Percentiles rank a stretch among this genome's conserved stretches.
Evolutionary conservation across 371 early-diverging fungal genomes (phyloP).

Genomic region (Enteropsectra breve): DNA sequence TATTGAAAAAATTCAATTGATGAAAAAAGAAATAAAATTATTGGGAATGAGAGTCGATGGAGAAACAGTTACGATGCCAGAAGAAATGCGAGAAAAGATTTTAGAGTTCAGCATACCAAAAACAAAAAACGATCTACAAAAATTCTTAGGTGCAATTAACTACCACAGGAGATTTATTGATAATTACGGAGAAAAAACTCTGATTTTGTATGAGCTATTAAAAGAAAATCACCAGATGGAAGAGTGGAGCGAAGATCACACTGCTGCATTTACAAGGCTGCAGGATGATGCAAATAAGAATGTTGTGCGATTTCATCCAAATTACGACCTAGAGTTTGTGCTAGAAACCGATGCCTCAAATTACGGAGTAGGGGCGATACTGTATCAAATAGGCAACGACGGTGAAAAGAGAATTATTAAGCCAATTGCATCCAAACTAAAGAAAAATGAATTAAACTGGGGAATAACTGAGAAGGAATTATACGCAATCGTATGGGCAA

Average conservation of each 20-base stretch:
- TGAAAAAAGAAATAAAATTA: constrained; percentile 23
- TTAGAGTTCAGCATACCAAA: constrained; percentile 5
- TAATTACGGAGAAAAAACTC: constrained; percentile 6
- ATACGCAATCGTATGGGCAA: constrained; percentile 27
- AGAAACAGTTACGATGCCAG: constrained; percentile 1
- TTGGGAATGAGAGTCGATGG: constrained; percentile 22
- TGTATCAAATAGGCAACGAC: constrained; percentile 28
- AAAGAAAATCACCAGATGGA: constrained; percentile 6
- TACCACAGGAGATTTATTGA: constrained; percentile 15
- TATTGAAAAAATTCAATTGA: constrained; percentile 26
- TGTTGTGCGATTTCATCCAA: constrained; percentile 15
- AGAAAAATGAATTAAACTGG: constrained; percentile 22
- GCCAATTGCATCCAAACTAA: constrained; percentile 29
- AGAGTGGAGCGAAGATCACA: constrained; percentile 19
- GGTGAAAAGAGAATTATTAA: constrained; percentile 10
- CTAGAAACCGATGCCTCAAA: constrained; percentile 43
- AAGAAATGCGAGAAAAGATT: constrained; percentile 22
- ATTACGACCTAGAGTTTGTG: constrained; percentile 25
- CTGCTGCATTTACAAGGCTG: not conserved
- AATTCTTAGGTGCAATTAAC: constrained; percentile 13
- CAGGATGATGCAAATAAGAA: constrained; percentile 1
- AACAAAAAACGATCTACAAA: not conserved
- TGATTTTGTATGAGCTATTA: not conserved
- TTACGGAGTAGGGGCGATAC: constrained; percentile 37
- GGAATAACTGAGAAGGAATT: constrained; percentile 43